phyloP scores from a whole-genome alignment of 164 flowering plant genomes.

The Cinnamomum micranthum region DNA sequence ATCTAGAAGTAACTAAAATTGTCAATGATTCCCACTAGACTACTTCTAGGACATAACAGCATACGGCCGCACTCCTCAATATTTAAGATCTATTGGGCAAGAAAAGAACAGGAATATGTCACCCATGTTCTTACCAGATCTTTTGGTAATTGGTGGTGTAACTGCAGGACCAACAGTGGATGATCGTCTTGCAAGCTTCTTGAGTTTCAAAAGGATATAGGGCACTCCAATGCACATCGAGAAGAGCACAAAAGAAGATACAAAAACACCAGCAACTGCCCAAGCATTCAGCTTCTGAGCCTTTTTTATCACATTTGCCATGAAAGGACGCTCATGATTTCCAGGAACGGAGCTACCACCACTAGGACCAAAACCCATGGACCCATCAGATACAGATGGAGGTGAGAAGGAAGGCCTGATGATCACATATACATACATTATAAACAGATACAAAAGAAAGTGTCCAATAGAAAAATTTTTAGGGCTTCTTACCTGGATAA shows the following conservation, averaged over 20 bases:
- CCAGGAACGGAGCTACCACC: conserved; percentile 36
- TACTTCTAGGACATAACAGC: too few species aligned
- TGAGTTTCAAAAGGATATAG: conserved; percentile 54
- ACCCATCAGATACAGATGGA: conserved; percentile 24
- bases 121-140: conserved; percentile 53
- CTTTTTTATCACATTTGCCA: conserved; percentile 60
- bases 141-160: conserved; percentile 59
- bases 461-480: neutral
- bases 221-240: conserved; percentile 57
- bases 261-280: conserved; percentile 55
- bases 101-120: too few species aligned
- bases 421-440: conserved; percentile 19
- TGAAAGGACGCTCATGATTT: conserved; percentile 48
- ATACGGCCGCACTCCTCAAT: too few species aligned
- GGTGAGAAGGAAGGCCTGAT: conserved; percentile 74
- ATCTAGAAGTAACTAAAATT: too few species aligned
- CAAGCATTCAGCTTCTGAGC: conserved; percentile 53
- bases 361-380: conserved; percentile 43
- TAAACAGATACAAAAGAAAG: neutral
- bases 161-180: conserved; percentile 73
- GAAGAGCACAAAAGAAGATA: conserved; percentile 68
- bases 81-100: too few species aligned
- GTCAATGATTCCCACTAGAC: too few species aligned
- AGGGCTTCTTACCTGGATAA: conserved; percentile 64
- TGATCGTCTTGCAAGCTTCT: conserved; percentile 56